Evolutionary conservation across 495 filamentous ascomycete species (phyloP).

Genomic region (Hyaloscypha finlandica): DNA sequence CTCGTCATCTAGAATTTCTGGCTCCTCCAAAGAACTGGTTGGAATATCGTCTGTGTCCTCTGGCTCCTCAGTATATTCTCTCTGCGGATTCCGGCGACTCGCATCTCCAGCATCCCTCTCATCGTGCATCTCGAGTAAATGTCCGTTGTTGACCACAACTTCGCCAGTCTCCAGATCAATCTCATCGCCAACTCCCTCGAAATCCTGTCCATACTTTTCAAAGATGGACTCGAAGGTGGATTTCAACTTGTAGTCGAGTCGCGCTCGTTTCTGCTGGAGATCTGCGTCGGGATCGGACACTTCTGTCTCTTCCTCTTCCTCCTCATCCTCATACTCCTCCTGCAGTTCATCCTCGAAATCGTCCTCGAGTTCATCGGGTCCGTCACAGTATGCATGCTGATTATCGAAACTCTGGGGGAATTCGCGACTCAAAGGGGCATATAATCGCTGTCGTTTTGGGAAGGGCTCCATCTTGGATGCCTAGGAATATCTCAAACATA

Average conservation of each 20-base stretch:
- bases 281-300: slow-evolving; percentile 50
- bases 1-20: slow-evolving; percentile 28
- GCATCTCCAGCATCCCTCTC: slow-evolving; percentile 49
- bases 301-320: slow-evolving; percentile 46
- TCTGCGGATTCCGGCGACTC: not conserved
- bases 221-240: slow-evolving; percentile 84
- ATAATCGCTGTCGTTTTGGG: slow-evolving; percentile 57
- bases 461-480: slow-evolving; percentile 55
- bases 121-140: slow-evolving; percentile 60
- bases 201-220: slow-evolving; percentile 82
- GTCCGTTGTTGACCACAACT: slow-evolving; percentile 86
- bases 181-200: slow-evolving; percentile 77
- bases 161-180: slow-evolving; percentile 76
- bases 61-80: slow-evolving; percentile 2
- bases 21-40: not conserved
- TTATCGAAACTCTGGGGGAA: slow-evolving; percentile 18
- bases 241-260: slow-evolving; percentile 69
- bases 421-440: slow-evolving; percentile 32
- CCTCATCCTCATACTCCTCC: slow-evolving; percentile 36
- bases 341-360: slow-evolving; percentile 35
- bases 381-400: slow-evolving; percentile 21
- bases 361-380: slow-evolving; percentile 27
- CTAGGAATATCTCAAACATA: slow-evolving; percentile 12
- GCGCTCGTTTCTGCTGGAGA: slow-evolving; percentile 53
- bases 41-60: slow-evolving; percentile 16